These are phyloP conservation scores for Mortierella sp. DNA, from an alignment of 371 early-diverging fungal species.

Conservation along the genomic window DNA sequence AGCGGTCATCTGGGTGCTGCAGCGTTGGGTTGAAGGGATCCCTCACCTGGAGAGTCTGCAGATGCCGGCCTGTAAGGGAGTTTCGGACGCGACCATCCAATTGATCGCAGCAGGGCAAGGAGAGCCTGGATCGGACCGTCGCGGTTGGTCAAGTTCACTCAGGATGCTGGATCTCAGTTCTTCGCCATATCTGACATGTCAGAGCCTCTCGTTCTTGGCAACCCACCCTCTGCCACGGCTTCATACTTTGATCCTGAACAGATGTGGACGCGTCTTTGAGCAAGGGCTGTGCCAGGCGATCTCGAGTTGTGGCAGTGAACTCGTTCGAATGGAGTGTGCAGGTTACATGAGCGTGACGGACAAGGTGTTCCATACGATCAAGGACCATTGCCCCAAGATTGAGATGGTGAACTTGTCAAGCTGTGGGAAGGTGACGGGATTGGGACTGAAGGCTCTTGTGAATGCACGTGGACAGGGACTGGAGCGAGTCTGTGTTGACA, in stretches of 20 bases:
- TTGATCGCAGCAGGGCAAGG: conserved; percentile 25
- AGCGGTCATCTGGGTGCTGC: conserved; percentile 22
- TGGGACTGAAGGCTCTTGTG: conserved; percentile 41
- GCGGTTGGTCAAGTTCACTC: conserved; percentile 46
- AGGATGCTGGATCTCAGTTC: conserved; percentile 50
- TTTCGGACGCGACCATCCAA: conserved; percentile 24
- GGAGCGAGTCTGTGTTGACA: conserved; percentile 35
- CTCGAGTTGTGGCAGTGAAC: conserved; percentile 23
- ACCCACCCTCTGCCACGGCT: conserved; percentile 26
- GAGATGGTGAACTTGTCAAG: conserved; percentile 26
- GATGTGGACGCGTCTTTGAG: conserved; percentile 43
- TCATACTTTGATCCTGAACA: conserved; percentile 43
- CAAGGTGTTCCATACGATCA: conserved; percentile 28
- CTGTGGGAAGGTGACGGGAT: conserved; percentile 39
- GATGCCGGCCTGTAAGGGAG: conserved; percentile 42
- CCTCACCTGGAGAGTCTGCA: conserved; percentile 41
- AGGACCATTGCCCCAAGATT: conserved; percentile 43
- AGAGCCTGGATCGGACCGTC: conserved; percentile 21
- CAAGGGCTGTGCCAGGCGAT: conserved; percentile 26
- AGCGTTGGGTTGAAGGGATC: conserved; percentile 42
- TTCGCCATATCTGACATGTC: conserved; percentile 39
- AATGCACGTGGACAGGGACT: conserved; percentile 32
- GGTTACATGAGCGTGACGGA: conserved; percentile 34
- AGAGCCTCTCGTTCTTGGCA: conserved; percentile 15
- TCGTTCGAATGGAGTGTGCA: conserved; percentile 36